Conservation (phyloP, 2,329 filamentous ascomycete species). For the Verticillium isaacii region DNA sequence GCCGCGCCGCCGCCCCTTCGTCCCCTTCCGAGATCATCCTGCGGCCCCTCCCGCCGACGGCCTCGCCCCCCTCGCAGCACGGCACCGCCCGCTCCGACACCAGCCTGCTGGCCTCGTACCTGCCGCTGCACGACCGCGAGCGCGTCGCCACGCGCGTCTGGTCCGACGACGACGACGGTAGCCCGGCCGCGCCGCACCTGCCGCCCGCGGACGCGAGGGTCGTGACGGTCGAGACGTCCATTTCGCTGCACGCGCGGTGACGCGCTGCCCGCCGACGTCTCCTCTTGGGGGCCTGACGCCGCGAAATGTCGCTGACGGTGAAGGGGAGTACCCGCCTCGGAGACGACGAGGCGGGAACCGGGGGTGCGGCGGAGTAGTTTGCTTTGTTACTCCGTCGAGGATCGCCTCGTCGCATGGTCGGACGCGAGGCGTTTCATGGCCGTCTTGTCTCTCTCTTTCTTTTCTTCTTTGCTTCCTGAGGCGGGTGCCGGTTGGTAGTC, state of each 20-base stretch:
- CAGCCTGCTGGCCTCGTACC: neutral
- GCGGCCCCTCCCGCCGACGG: neutral
- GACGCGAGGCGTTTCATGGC: too few species aligned
- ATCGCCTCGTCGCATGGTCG: too few species aligned
- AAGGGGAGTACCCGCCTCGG: too few species aligned
- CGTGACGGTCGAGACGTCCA: conserved; percentile 17
- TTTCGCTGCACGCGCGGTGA: conserved; percentile 8
- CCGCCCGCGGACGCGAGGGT: neutral
- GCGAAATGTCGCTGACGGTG: too few species aligned
- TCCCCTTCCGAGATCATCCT: neutral
- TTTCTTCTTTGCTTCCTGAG: too few species aligned
- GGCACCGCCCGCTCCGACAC: conserved; percentile 1
- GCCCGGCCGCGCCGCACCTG: neutral
- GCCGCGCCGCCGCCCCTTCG: conserved; percentile 14
- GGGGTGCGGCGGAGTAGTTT: too few species aligned
- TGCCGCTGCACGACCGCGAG: neutral
- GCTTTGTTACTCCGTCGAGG: too few species aligned
- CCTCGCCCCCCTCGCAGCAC: conserved; percentile 2
- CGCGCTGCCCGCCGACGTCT: too few species aligned
- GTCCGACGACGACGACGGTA: conserved; percentile 16
- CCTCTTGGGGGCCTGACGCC: too few species aligned
- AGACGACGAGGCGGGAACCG: too few species aligned
- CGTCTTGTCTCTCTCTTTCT: too few species aligned
- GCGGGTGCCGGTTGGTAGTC: too few species aligned
- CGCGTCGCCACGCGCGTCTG: conserved; percentile 21